Percentiles rank a stretch among this genome's conserved stretches.
These are phyloP conservation scores for Saturnispora silvae DNA, from an alignment of 805 yeast genomes.

Conservation along the genomic window DNA sequence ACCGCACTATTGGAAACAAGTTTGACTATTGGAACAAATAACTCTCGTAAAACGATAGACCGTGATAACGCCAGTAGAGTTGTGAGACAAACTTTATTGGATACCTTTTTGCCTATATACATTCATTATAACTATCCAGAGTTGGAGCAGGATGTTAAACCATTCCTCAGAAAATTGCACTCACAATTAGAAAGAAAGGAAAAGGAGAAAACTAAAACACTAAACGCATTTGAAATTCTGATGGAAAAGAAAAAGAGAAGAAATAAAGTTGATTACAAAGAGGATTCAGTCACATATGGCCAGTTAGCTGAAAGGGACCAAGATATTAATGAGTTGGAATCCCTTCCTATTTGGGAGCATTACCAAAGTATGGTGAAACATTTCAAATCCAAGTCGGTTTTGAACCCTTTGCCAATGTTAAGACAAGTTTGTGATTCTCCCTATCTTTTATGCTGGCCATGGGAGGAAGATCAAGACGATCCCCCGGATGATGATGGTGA, in stretches of 20 bases:
- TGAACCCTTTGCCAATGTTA: conserved; percentile 72
- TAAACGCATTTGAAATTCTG: conserved; percentile 2
- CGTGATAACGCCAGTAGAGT: conserved; percentile 1
- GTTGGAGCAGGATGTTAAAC: background rate
- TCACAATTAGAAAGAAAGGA: background rate
- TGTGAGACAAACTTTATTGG: conserved; percentile 31
- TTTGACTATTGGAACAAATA: conserved; percentile 3
- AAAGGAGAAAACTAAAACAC: background rate
- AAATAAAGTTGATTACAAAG: conserved; percentile 6
- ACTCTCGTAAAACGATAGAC: background rate
- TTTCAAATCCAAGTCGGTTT: conserved; percentile 42
- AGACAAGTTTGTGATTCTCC: conserved; percentile 83
- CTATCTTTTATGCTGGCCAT: conserved; percentile 73
- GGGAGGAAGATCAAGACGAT: conserved; percentile 21
- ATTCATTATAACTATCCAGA: conserved; percentile 9
- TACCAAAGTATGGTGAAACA: conserved; percentile 18
- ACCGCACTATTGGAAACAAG: conserved; percentile 7
- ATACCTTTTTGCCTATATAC: conserved; percentile 31
- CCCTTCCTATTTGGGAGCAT: conserved; percentile 2
- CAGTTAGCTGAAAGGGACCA: conserved; percentile 5
- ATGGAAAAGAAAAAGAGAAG: conserved; percentile 4
- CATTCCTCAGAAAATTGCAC: conserved; percentile 2
- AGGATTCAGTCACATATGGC: conserved; percentile 12
- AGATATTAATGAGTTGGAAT: background rate
- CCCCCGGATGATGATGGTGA: conserved; percentile 23